Conservation (phyloP, 768 basidiomycete species). For the Lactarius hatsudake region DNA sequence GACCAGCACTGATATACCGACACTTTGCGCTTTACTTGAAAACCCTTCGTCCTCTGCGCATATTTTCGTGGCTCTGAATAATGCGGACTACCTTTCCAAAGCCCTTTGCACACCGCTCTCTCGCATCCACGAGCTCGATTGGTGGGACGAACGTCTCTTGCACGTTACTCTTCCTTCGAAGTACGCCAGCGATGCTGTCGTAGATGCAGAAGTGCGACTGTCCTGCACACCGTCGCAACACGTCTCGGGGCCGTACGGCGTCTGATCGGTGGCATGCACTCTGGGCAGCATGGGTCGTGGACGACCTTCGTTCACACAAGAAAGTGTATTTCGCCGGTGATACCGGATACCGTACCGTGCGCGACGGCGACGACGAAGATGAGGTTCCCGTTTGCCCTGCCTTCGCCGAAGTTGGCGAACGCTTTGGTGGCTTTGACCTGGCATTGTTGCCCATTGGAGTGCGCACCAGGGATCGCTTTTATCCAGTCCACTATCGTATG, state of each 20-base stretch:
- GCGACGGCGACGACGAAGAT: slow-evolving; percentile 46
- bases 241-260: slow-evolving; percentile 48
- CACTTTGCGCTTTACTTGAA: slow-evolving; percentile 33
- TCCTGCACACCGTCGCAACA: slow-evolving; percentile 68
- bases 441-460: slow-evolving; percentile 73
- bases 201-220: slow-evolving; percentile 40
- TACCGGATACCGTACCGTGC: slow-evolving; percentile 58
- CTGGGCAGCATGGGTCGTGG: slow-evolving; percentile 67
- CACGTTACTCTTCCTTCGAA: slow-evolving; percentile 32
- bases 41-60: slow-evolving; percentile 33
- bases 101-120: slow-evolving; percentile 34
- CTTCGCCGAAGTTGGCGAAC: slow-evolving; percentile 66
- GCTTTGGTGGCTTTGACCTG: slow-evolving; percentile 62
- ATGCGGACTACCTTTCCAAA: slow-evolving; percentile 35
- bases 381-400: slow-evolving; percentile 61
- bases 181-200: not conserved
- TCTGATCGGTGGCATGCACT: slow-evolving; percentile 55
- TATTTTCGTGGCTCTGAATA: slow-evolving; percentile 49
- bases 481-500: not conserved
- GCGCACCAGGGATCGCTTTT: slow-evolving; percentile 25
- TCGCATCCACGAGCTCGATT: slow-evolving; percentile 46
- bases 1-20: slow-evolving; percentile 36
- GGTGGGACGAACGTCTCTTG: slow-evolving; percentile 43
- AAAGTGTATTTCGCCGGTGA: slow-evolving; percentile 71
- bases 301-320: slow-evolving; percentile 46